Conservation (phyloP, 1,139 yeast species). For the Yamadazyma sp. region DNA sequence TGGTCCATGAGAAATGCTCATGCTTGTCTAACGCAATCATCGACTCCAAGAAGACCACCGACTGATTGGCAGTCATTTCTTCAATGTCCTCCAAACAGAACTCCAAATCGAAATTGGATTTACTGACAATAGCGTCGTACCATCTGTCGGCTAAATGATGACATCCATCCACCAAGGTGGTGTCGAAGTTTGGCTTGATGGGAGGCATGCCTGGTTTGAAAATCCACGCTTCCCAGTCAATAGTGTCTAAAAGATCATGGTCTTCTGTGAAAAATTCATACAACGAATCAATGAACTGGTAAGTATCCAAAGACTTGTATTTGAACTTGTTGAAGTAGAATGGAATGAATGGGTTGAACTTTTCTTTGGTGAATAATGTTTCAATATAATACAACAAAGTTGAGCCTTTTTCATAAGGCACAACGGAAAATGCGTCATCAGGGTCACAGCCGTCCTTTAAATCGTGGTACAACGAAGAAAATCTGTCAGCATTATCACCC, state of each 20-base stretch:
- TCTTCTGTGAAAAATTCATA: slow-evolving; percentile 61
- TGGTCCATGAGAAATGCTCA: slow-evolving; percentile 35
- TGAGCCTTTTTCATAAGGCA: slow-evolving; percentile 91
- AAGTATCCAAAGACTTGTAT: slow-evolving; percentile 73
- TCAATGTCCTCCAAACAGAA: slow-evolving; percentile 45
- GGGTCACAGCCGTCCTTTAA: slow-evolving; percentile 71
- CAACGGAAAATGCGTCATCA: slow-evolving; percentile 84
- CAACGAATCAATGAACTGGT: slow-evolving; percentile 73
- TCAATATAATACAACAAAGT: slow-evolving; percentile 76
- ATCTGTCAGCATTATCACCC: slow-evolving; percentile 53
- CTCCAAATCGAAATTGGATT: slow-evolving; percentile 9
- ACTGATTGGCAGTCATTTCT: slow-evolving; percentile 69
- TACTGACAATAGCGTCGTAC: slow-evolving; percentile 38
- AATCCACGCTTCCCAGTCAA: slow-evolving; percentile 88
- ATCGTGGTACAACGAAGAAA: slow-evolving; percentile 68
- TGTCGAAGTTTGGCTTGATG: slow-evolving; percentile 71
- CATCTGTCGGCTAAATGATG: slow-evolving; percentile 65
- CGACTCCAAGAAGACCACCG: slow-evolving; percentile 74
- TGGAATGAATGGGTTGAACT: slow-evolving; percentile 77
- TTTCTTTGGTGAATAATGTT: slow-evolving; percentile 49
- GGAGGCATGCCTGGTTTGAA: slow-evolving; percentile 86
- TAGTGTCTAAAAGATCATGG: slow-evolving; percentile 51
- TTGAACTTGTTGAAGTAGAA: slow-evolving; percentile 71
- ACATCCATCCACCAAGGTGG: slow-evolving; percentile 73
- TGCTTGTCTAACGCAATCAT: slow-evolving; percentile 40